Evolutionary conservation across 23 red algal species (phyloP), one percentile per base, ranked within the genome.

Genomic region (Gracilaria caudata): DNA sequence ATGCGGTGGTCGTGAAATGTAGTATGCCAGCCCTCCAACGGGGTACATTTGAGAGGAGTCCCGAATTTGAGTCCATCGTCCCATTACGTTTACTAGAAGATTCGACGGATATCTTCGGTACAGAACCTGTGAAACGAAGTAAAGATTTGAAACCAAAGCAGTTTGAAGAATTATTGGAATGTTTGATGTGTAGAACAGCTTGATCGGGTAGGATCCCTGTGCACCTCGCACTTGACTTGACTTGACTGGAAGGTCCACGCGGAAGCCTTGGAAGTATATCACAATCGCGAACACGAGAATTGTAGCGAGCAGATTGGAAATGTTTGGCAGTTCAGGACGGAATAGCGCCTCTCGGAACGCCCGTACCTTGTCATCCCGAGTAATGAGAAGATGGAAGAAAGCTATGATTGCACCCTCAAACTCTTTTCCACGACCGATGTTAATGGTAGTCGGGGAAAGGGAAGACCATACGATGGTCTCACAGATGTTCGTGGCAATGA

Each of bases 181-280:
- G 81, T 99, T 99, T 38, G 92, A 95, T 21, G 97, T 99, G 88
- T 99, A 99, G 68, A 99, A 99, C 30, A 99, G 92, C 81, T 99
- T 94, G 89, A 99, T 99, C 46, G 97, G 97, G 51, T 95, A 99
- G 8, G 92, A 82, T 26, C 92, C 93, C 72, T 89, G 83, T 17
- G 94, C 86, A 26, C 97, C 97, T 64, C 97, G 92, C 46, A 95
- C 75, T 71, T 84, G 86, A 35, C 85, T 87, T 56, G 86, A 92
- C 47, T 95, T 99, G 82, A 99, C 93, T 51, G 92, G 93, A 32
- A 99, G 84, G 47, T 99, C 97, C 7, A 99, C 90, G 16, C 97
- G 89, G 68, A 99, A 95, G 29, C 97, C 97, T 86, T 99, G 97
- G 71, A 99, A 92, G 72, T 99, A 99, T 64, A 99, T 99, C 24